phyloP scores from a whole-genome alignment of 768 basidiomycete species.

The Suillus sp. region DNA sequence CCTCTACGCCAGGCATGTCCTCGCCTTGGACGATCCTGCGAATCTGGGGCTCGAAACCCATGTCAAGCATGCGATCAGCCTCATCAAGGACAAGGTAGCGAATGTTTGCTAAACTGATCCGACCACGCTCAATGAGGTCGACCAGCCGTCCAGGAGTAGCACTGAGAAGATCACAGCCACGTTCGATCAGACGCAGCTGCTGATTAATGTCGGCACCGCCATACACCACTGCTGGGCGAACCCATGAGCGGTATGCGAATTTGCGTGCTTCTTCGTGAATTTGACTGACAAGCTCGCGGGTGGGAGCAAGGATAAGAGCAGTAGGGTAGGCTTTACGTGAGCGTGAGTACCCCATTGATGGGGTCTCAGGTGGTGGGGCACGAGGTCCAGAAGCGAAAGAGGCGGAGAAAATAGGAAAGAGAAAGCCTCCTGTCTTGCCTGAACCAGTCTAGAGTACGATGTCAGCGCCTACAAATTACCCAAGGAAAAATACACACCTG shows the following conservation, averaged over 20 bases:
- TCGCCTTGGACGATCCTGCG: slow-evolving; percentile 96
- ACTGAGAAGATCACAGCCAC: slow-evolving; percentile 94
- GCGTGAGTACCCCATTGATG: slow-evolving; percentile 56
- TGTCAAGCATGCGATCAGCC: slow-evolving; percentile 99
- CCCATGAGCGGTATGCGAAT: slow-evolving; percentile 99
- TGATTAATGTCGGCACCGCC: slow-evolving; percentile 98
- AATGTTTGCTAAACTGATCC: slow-evolving; percentile 95
- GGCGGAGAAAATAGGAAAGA: slow-evolving; percentile 97
- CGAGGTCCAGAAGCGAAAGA: slow-evolving; percentile 85
- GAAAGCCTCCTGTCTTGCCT: slow-evolving; percentile 98
- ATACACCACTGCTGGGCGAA: slow-evolving; percentile 97
- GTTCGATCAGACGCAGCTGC: slow-evolving; percentile 92
- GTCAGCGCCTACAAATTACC: slow-evolving; percentile 22
- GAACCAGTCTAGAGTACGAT: slow-evolving; percentile 81
- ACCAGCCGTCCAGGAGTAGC: slow-evolving; percentile 98
- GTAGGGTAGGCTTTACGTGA: slow-evolving; percentile 93
- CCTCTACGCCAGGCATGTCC: slow-evolving; percentile 93
- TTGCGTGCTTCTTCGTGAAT: slow-evolving; percentile 99
- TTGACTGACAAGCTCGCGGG: slow-evolving; percentile 97
- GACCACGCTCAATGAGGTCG: slow-evolving; percentile 96
- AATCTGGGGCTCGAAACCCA: slow-evolving; percentile 99
- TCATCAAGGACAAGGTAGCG: slow-evolving; percentile 98
- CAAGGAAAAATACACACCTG: slow-evolving; percentile 53
- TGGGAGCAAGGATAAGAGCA: slow-evolving; percentile 96
- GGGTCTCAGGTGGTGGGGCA: slow-evolving; percentile 58